Evolutionary conservation across 208 protist species (phyloP).

Genomic region (Phytomonas sp.): DNA sequence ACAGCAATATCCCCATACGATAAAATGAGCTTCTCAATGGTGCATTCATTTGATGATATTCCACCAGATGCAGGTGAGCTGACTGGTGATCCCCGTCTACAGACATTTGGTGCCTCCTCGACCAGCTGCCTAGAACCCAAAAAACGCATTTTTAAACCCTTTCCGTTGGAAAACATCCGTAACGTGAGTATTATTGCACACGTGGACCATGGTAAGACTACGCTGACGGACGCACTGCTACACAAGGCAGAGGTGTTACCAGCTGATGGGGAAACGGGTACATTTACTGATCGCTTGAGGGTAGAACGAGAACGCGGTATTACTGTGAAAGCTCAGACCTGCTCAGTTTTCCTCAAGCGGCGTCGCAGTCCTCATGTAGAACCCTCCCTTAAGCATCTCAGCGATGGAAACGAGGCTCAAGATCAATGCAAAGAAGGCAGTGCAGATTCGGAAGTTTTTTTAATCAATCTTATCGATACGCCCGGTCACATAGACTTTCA

Average conservation of each 20-base stretch:
- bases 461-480: constrained; percentile 97
- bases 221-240: constrained; percentile 86
- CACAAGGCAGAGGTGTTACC: constrained; percentile 69
- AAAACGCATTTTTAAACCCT: constrained; percentile 27
- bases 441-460: constrained; percentile 41
- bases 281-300: constrained; percentile 90
- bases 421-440: neutral
- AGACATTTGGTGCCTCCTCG: neutral
- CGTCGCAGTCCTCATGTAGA: neutral
- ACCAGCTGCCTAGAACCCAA: neutral
- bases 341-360: constrained; percentile 74
- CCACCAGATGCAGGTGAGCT: constrained; percentile 22
- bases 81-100: constrained; percentile 13
- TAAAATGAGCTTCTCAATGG: neutral
- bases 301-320: constrained; percentile 95
- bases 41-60: constrained; percentile 18
- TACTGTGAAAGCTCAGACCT: constrained; percentile 94
- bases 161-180: constrained; percentile 60
- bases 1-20: neutral
- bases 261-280: constrained; percentile 45
- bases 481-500: constrained; percentile 98
- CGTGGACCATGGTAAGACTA: constrained; percentile 92
- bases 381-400: constrained; percentile 7
- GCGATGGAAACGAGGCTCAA: constrained; percentile 10
- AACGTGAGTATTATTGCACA: constrained; percentile 90